Evolutionary conservation across 1,284 basidiomycete species (phyloP), one percentile per base, ranked within the genome.

Genomic region (Malassezia obtusa): DNA sequence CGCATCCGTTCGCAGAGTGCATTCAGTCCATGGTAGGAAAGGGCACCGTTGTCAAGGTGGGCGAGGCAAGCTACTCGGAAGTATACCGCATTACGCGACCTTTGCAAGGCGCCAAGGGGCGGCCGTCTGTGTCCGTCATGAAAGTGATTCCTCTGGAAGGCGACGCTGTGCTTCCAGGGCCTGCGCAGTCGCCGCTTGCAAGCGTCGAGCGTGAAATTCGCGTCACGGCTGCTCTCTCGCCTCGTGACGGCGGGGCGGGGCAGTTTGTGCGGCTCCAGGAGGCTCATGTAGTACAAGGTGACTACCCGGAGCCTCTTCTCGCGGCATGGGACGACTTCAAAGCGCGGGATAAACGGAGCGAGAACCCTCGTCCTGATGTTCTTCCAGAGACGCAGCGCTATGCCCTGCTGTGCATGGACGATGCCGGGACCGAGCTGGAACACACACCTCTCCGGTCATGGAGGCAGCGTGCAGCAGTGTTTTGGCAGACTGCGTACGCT

Each of bases 1-100:
- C 50, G 47, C 47, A 26, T 50, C 43, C n/a, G 21, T 49, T 36
- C 51, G 50, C 4, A 26, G 53, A 35, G 14, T 46, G 30, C 15
- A 14, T 46, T 11, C 21, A 24, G 35, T 45, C 47, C 22, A 50
- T 59, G 22, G 57, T 26, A n/a, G 28, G 35, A 38, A 24, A 32
- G 31, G 47, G 49, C 26, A 35, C 4, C 1, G 31, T 63, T 4
- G 59, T 77, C 59, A 98, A 98, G 76, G 84, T 95, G 49, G 92
- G 91, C 40, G 92, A 98, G 76, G 92, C 92, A 11, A 89, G 87
- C 44, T 98, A 87, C 75, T 94, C 89, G 0, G 92, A 98, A 71
- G 94, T 98, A n/a, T 98, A 89, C 76, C 84, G 57, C 25, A 44
- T 62, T 10, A 40, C 37, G 21, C 25, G 26, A 7, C 6, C 17